phyloP scores from a whole-genome alignment of 2,329 filamentous ascomycete genomes.

The Dactylellina leptospora region DNA sequence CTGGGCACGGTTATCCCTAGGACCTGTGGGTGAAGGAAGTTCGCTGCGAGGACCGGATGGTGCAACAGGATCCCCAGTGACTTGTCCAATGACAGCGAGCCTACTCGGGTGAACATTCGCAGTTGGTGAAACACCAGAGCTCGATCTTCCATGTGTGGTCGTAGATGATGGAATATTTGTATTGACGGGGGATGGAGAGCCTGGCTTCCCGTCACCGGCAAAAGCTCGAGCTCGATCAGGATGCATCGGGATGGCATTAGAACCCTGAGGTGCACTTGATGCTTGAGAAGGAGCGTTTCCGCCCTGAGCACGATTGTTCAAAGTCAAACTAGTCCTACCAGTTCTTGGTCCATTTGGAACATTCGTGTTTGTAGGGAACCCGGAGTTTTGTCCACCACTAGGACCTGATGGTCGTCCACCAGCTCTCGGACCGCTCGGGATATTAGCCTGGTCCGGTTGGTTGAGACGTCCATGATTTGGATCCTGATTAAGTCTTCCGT shows the following conservation, averaged over 20 bases:
- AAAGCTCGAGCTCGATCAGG: conserved; percentile 47
- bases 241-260: conserved; percentile 44
- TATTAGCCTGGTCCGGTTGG: conserved; percentile 54
- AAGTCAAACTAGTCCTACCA: conserved; percentile 44
- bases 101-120: conserved; percentile 46
- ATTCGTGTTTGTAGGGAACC: conserved; percentile 29
- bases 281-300: conserved; percentile 14
- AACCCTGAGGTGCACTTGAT: conserved; percentile 8
- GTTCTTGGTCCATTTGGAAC: conserved; percentile 56
- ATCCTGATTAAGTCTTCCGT: conserved; percentile 55
- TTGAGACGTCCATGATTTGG: conserved; percentile 57
- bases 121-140: conserved; percentile 30
- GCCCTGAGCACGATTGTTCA: conserved; percentile 40
- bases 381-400: conserved; percentile 27
- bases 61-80: conserved; percentile 27
- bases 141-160: conserved; percentile 37
- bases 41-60: conserved; percentile 50
- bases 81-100: conserved; percentile 30
- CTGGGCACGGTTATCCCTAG: conserved; percentile 43
- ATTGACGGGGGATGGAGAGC: conserved; percentile 29
- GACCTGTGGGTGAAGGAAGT: conserved; percentile 55
- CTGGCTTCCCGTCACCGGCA: conserved; percentile 3
- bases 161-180: conserved; percentile 32
- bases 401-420: conserved; percentile 37
- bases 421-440: conserved; percentile 55